Evolutionary conservation across 2,329 filamentous ascomycete genomes (phyloP).

Genomic region (Claviceps sp.): DNA sequence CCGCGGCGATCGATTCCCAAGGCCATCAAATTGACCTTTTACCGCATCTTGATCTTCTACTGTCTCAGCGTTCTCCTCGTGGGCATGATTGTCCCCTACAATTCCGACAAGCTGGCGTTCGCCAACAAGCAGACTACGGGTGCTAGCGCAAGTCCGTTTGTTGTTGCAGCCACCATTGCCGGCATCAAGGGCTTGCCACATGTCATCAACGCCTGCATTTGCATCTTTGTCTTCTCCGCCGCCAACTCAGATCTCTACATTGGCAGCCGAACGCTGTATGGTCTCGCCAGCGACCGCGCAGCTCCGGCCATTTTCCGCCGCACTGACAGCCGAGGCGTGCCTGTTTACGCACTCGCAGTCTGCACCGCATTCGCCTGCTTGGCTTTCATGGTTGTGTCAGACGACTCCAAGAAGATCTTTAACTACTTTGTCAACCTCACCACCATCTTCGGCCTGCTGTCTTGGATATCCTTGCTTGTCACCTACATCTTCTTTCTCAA

Average conservation of each 20-base stretch:
- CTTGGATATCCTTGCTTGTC: slow-evolving; percentile 55
- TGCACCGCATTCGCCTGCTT: slow-evolving; percentile 51
- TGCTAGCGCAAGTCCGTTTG: slow-evolving; percentile 52
- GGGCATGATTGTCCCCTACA: slow-evolving; percentile 64
- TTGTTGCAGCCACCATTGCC: slow-evolving; percentile 55
- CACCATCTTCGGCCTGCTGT: slow-evolving; percentile 52
- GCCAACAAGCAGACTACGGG: slow-evolving; percentile 30
- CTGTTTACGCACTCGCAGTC: slow-evolving; percentile 48
- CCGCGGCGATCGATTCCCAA: slow-evolving; percentile 63
- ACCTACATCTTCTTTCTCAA: slow-evolving; percentile 55
- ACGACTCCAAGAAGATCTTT: slow-evolving; percentile 44
- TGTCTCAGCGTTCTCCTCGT: slow-evolving; percentile 59
- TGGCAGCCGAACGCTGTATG: slow-evolving; percentile 59
- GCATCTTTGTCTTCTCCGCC: slow-evolving; percentile 64
- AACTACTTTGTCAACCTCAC: slow-evolving; percentile 54
- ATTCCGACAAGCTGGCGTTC: slow-evolving; percentile 45
- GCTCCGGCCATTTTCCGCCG: slow-evolving; percentile 59
- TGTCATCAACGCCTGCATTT: slow-evolving; percentile 61
- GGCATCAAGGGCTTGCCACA: slow-evolving; percentile 49
- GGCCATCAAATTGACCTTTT: slow-evolving; percentile 71
- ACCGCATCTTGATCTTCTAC: slow-evolving; percentile 73
- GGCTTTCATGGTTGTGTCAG: slow-evolving; percentile 53
- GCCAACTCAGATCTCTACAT: slow-evolving; percentile 70
- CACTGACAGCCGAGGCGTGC: slow-evolving; percentile 60
- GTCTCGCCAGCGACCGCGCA: slow-evolving; percentile 56